phyloP scores from a whole-genome alignment of 2,329 filamentous ascomycete species.

The Sclerotinia spermophila region DNA sequence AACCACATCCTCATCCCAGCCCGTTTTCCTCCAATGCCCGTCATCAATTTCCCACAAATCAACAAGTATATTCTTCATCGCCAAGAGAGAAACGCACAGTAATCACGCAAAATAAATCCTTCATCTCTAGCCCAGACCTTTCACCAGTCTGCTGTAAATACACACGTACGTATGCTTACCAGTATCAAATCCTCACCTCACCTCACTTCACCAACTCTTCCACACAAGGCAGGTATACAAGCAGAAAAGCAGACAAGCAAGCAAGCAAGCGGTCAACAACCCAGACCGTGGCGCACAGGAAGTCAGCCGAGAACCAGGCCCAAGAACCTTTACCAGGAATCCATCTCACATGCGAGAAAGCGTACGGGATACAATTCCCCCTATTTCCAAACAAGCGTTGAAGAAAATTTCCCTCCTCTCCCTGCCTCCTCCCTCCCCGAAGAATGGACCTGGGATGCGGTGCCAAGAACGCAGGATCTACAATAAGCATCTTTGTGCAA shows the following conservation, averaged over 20 bases:
- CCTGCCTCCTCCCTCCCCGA: not conserved
- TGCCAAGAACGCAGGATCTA: constrained; percentile 6
- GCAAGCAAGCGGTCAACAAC: not conserved
- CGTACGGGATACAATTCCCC: not conserved
- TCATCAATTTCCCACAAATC: constrained; percentile 1
- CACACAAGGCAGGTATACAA: not conserved
- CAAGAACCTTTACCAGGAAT: not conserved
- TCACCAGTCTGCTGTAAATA: not conserved
- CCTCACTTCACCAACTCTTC: not conserved
- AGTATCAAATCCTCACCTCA: not conserved
- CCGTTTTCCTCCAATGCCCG: no score
- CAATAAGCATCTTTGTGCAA: not conserved
- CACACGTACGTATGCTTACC: not conserved
- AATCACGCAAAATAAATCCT: not conserved
- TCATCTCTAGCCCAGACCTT: not conserved
- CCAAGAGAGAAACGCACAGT: not conserved
- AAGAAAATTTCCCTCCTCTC: not conserved
- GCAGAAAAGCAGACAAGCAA: not conserved
- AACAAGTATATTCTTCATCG: not conserved
- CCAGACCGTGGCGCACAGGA: not conserved
- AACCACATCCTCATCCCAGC: not conserved
- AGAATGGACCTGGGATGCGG: not conserved
- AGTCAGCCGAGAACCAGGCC: not conserved
- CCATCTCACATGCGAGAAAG: not conserved
- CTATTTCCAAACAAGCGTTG: no score